phyloP scores from a whole-genome alignment of 2,329 filamentous ascomycete genomes.

The Penicillium digitatum region DNA sequence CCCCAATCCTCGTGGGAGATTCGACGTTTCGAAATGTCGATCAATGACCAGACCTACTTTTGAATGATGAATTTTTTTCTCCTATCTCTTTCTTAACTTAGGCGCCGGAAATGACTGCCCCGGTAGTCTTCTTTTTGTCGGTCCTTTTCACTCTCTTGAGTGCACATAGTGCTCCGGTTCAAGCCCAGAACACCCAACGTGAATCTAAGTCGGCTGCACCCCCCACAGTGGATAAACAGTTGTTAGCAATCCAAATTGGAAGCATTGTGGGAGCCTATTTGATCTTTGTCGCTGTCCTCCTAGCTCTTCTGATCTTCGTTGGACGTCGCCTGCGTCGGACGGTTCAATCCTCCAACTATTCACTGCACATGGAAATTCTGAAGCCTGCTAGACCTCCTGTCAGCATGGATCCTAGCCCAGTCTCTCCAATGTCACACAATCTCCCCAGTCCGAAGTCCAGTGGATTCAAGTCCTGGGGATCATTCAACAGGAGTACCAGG shows the following conservation, averaged over 20 bases:
- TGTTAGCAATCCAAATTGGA: slow-evolving; percentile 76
- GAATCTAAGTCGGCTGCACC: slow-evolving; percentile 35
- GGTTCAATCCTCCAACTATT: slow-evolving; percentile 50
- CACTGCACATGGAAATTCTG: slow-evolving; percentile 57
- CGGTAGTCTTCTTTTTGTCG: slow-evolving; percentile 45
- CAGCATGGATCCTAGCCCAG: slow-evolving; percentile 36
- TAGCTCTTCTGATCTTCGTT: slow-evolving; percentile 61
- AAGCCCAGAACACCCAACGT: slow-evolving; percentile 44
- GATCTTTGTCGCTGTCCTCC: slow-evolving; percentile 68
- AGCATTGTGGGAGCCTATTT: slow-evolving; percentile 82
- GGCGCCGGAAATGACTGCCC: slow-evolving; percentile 19
- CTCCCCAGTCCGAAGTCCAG: slow-evolving; percentile 38
- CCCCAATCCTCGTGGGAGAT: slow-evolving; percentile 24
- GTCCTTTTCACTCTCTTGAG: slow-evolving; percentile 56
- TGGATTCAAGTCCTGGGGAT: slow-evolving; percentile 39
- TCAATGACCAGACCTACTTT: slow-evolving; percentile 16
- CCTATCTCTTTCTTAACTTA: slow-evolving; percentile 11
- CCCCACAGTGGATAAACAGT: slow-evolving; percentile 54
- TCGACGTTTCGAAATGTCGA: slow-evolving; percentile 24
- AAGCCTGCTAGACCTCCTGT: slow-evolving; percentile 37
- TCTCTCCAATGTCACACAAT: slow-evolving; percentile 28
- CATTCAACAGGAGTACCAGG: slow-evolving; percentile 26
- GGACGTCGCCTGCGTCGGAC: slow-evolving; percentile 53
- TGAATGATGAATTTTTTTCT: slow-evolving; percentile 8
- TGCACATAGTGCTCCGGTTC: slow-evolving; percentile 18